Conservation (phyloP, 169 alveolate genomes). For the Cryptosporidium xiaoi region DNA sequence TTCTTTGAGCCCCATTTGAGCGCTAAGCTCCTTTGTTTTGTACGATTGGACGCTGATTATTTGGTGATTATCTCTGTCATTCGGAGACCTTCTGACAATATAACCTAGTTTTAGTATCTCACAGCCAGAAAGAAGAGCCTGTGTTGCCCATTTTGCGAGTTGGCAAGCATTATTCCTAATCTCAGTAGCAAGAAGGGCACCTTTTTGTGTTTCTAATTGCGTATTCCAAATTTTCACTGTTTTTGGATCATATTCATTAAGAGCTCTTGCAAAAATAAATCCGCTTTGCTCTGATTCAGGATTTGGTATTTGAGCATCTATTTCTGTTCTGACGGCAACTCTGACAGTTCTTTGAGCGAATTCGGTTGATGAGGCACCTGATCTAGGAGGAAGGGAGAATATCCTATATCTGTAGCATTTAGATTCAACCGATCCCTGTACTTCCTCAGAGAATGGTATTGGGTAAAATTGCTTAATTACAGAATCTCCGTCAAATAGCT, state of each 20-base stretch:
- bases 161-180: conserved; percentile 89
- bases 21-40: conserved; percentile 89
- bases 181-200: conserved; percentile 89
- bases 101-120: conserved; percentile 88
- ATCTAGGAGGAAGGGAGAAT: conserved; percentile 84
- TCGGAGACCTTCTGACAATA: conserved; percentile 85
- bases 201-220: conserved; percentile 88
- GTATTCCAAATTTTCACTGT: conserved; percentile 87
- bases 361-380: conserved; percentile 76
- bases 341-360: conserved; percentile 75
- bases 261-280: conserved; percentile 85
- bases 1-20: conserved; percentile 89
- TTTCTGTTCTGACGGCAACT: conserved; percentile 75
- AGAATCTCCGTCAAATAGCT: conserved; percentile 20
- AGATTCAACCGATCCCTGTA: conserved; percentile 77
- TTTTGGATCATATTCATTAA: conserved; percentile 86
- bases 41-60: conserved; percentile 82
- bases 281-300: conserved; percentile 79
- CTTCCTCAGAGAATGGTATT: conserved; percentile 67
- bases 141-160: conserved; percentile 88
- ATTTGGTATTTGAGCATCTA: conserved; percentile 79
- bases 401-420: conserved; percentile 88
- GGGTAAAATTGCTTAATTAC: conserved; percentile 38
- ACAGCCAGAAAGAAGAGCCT: conserved; percentile 90
- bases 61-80: conserved; percentile 82